phyloP scores from a whole-genome alignment of 345 rosid genomes.

The Eucalyptus marginata region DNA sequence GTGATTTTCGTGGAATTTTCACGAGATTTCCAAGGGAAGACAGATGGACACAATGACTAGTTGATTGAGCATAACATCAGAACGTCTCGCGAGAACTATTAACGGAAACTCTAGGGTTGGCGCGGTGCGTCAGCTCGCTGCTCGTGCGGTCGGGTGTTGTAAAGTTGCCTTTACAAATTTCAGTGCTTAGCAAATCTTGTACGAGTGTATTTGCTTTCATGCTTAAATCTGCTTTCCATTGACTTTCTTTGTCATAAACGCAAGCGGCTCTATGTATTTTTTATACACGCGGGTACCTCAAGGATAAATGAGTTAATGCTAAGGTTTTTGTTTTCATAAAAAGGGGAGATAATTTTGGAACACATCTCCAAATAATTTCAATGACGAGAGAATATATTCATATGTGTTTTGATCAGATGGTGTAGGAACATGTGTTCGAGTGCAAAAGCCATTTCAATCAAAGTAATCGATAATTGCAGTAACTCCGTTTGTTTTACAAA shows the following conservation, averaged over 20 bases:
- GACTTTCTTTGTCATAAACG: background rate
- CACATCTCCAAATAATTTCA: background rate
- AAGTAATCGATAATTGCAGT: accelerated
- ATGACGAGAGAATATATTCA: background rate
- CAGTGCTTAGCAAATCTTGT: background rate
- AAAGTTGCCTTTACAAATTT: background rate
- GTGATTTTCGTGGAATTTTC: background rate
- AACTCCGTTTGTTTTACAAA: accelerated
- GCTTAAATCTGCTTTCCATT: background rate
- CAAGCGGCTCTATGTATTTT: background rate
- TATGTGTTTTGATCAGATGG: too few relatives aligned
- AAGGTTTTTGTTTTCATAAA: background rate
- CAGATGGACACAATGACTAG: background rate
- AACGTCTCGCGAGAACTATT: background rate
- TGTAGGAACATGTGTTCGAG: background rate
- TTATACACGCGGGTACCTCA: background rate
- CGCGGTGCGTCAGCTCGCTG: background rate
- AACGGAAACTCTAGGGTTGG: background rate
- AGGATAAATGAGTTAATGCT: background rate
- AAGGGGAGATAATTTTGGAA: background rate
- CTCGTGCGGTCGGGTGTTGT: background rate
- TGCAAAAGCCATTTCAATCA: accelerated
- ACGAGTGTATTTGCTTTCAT: background rate
- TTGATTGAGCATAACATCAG: background rate
- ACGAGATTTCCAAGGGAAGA: background rate